Percentiles rank a stretch among this genome's conserved stretches.
phyloP scores from a whole-genome alignment of 371 early-diverging fungal species.

The Apophysomyces trapeziformis region DNA sequence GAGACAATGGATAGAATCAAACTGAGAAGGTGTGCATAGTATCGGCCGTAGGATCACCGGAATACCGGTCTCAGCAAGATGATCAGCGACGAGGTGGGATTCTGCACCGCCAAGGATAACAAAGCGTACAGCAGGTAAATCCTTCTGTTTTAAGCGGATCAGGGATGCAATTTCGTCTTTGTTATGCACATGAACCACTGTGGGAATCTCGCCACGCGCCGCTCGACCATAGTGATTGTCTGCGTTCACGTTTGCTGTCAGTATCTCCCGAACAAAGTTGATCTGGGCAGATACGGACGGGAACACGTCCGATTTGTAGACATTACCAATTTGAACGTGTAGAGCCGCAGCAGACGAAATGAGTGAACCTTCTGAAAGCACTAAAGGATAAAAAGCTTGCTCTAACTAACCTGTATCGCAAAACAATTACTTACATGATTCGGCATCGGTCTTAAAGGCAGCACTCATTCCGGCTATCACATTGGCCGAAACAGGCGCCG shows the following conservation, averaged over 20 bases:
- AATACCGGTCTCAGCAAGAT: conserved; percentile 59
- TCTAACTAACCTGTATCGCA: background rate
- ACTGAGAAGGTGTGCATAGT: conserved; percentile 68
- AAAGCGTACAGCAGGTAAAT: conserved; percentile 37
- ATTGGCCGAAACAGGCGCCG: conserved; percentile 48
- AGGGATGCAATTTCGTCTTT: conserved; percentile 77
- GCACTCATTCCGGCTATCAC: conserved; percentile 50
- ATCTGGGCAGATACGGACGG: conserved; percentile 72
- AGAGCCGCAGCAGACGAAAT: conserved; percentile 59
- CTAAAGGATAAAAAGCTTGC: background rate
- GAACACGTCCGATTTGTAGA: conserved; percentile 46
- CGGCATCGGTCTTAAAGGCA: conserved; percentile 28
- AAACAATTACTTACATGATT: conserved; percentile 18
- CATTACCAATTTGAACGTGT: conserved; percentile 63
- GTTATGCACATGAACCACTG: conserved; percentile 62
- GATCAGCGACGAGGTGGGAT: conserved; percentile 67
- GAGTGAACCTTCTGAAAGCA: conserved; percentile 30
- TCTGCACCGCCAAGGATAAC: conserved; percentile 72
- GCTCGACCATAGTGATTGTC: conserved; percentile 47
- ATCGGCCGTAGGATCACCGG: conserved; percentile 70
- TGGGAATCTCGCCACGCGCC: conserved; percentile 65
- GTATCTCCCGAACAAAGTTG: conserved; percentile 56
- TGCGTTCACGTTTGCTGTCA: conserved; percentile 33
- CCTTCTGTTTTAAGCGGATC: conserved; percentile 56
- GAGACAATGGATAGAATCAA: conserved; percentile 73